Conservation (phyloP, 148 eudicot genomes). For the Suaeda aralocaspica region DNA sequence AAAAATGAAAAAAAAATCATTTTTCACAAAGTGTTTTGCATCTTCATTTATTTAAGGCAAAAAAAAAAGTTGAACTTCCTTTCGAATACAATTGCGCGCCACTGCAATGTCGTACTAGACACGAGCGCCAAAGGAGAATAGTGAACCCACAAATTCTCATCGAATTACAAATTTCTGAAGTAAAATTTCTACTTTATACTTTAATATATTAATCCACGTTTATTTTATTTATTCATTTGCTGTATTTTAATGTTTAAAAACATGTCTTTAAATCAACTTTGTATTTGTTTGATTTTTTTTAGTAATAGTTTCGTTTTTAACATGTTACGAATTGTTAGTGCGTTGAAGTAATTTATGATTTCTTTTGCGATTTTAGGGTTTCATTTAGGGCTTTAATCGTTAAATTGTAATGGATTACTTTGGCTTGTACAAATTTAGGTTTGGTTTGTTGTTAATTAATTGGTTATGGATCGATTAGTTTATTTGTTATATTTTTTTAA, state of each 20-base stretch:
- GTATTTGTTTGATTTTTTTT: neutral
- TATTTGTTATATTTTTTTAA: too few species aligned
- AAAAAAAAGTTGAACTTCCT: neutral
- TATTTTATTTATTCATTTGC: neutral
- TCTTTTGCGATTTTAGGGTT: neutral
- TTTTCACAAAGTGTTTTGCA: too few species aligned
- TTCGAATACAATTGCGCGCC: conserved; percentile 13
- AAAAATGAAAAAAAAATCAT: too few species aligned
- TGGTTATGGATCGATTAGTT: neutral
- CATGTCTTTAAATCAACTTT: neutral
- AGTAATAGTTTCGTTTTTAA: neutral
- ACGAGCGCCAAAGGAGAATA: neutral
- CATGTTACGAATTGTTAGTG: neutral
- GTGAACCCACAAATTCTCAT: neutral
- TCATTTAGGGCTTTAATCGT: neutral
- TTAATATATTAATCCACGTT: too few species aligned
- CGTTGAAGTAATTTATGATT: neutral
- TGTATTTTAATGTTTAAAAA: neutral
- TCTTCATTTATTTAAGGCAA: too few species aligned
- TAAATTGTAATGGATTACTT: neutral
- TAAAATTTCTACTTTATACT: neutral
- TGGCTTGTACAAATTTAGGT: neutral
- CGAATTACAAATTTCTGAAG: neutral
- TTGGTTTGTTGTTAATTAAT: too few species aligned
- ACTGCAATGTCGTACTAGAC: neutral